Evolutionary conservation across 2,329 filamentous ascomycete genomes (phyloP).

Genomic region (Epichloe typhina): DNA sequence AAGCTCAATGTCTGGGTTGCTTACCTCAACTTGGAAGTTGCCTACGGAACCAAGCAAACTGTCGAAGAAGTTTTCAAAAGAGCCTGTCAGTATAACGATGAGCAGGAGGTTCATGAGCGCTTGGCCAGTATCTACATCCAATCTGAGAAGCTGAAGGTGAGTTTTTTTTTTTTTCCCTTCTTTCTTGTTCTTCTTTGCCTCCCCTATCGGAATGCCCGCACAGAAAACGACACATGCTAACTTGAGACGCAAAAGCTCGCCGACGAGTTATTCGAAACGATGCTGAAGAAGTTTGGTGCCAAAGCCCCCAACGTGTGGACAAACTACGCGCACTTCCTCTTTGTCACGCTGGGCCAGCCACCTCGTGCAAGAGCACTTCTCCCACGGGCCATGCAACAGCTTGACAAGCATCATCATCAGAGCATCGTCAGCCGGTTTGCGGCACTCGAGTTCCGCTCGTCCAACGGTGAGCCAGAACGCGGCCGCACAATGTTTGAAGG

Average conservation of each 20-base stretch:
- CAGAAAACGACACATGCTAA: not conserved
- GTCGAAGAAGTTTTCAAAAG: slow-evolving; percentile 81
- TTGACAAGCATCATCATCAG: slow-evolving; percentile 50
- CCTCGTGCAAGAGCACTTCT: slow-evolving; percentile 69
- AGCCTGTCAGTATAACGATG: slow-evolving; percentile 87
- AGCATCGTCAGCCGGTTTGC: slow-evolving; percentile 78
- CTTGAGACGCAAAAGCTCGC: slow-evolving; percentile 51
- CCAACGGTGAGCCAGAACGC: slow-evolving; percentile 72
- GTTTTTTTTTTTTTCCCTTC: not conserved
- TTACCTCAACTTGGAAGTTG: slow-evolving; percentile 84
- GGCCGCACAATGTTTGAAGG: slow-evolving; percentile 92
- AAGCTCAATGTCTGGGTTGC: slow-evolving; percentile 95
- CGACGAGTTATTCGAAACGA: slow-evolving; percentile 72
- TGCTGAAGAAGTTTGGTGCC: slow-evolving; percentile 81
- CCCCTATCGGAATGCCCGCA: not conserved
- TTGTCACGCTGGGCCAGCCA: slow-evolving; percentile 56
- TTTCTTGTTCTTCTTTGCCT: not conserved
- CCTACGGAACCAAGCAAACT: slow-evolving; percentile 71
- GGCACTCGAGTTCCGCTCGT: slow-evolving; percentile 77
- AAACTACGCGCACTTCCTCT: slow-evolving; percentile 90
- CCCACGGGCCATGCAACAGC: slow-evolving; percentile 69
- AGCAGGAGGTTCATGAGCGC: slow-evolving; percentile 77
- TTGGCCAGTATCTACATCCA: slow-evolving; percentile 92
- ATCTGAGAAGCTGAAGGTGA: slow-evolving; percentile 66
- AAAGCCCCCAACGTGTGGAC: slow-evolving; percentile 71